Conservation (phyloP, 2,329 filamentous ascomycete genomes). For the Phialophora macrospora region DNA sequence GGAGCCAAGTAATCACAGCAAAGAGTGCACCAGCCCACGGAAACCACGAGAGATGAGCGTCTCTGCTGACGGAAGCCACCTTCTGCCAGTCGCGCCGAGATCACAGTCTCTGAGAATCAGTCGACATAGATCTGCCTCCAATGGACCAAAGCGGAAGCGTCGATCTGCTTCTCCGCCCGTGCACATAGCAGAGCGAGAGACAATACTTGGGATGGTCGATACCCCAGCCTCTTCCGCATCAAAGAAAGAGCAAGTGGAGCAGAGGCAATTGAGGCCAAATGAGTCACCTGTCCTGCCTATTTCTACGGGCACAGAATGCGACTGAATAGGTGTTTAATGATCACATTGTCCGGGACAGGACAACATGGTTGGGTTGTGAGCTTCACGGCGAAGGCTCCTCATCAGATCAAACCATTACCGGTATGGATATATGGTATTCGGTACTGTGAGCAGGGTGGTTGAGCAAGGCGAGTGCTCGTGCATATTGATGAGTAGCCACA, state of each 20-base stretch:
- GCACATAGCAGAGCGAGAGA: slow-evolving; percentile 3
- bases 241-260: background rate
- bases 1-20: slow-evolving; percentile 12
- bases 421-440: background rate
- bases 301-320: background rate
- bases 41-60: slow-evolving; percentile 12
- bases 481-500: background rate
- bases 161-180: slow-evolving; percentile 21
- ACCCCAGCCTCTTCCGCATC: slow-evolving; percentile 19
- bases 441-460: too few species aligned
- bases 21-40: slow-evolving; percentile 19
- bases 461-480: background rate
- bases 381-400: background rate
- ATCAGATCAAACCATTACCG: background rate
- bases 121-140: slow-evolving; percentile 29
- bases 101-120: slow-evolving; percentile 24
- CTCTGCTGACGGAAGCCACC: background rate
- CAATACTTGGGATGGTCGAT: slow-evolving; percentile 12
- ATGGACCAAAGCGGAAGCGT: slow-evolving; percentile 35
- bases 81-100: slow-evolving; percentile 5
- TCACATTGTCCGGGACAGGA: background rate
- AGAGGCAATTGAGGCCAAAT: background rate
- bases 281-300: background rate
- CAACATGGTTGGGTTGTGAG: background rate
- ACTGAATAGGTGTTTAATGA: background rate